These are phyloP conservation scores for Poronia punctata DNA, from an alignment of 495 filamentous ascomycete genomes.

Conservation along the genomic window DNA sequence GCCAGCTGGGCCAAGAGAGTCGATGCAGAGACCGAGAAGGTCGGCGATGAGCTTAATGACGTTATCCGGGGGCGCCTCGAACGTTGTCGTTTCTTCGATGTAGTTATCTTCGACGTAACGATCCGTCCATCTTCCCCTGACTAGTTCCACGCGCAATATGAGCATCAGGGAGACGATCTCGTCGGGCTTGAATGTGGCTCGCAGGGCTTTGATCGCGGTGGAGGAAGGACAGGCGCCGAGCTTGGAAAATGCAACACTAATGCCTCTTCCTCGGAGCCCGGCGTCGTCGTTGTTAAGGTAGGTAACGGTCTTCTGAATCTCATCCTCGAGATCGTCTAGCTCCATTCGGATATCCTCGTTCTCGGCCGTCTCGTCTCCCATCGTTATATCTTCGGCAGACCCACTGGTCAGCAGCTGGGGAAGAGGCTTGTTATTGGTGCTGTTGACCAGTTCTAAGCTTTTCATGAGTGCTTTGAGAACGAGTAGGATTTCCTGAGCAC, in stretches of 20 bases:
- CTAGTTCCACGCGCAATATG: constrained; percentile 60
- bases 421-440: constrained; percentile 21
- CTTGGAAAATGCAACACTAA: constrained; percentile 52
- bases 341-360: constrained; percentile 38
- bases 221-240: constrained; percentile 55
- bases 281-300: constrained; percentile 40
- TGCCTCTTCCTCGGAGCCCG: constrained; percentile 33
- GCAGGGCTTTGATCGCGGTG: constrained; percentile 54
- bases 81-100: constrained; percentile 43
- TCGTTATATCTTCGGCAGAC: constrained; percentile 20
- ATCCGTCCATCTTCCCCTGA: constrained; percentile 60
- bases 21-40: constrained; percentile 68
- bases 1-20: constrained; percentile 75
- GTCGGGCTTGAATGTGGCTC: constrained; percentile 53
- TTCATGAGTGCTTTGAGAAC: constrained; percentile 43
- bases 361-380: constrained; percentile 20
- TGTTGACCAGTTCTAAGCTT: constrained; percentile 43
- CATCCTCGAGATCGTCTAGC: constrained; percentile 41
- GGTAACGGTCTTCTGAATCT: constrained; percentile 44
- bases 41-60: constrained; percentile 54
- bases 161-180: constrained; percentile 69
- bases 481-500: constrained; percentile 38
- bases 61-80: constrained; percentile 47
- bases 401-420: constrained; percentile 34
- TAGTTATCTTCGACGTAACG: constrained; percentile 49